These are phyloP conservation scores for Lasiosphaeriaceae sp. DNA, from an alignment of 495 filamentous ascomycete species.

Conservation along the genomic window DNA sequence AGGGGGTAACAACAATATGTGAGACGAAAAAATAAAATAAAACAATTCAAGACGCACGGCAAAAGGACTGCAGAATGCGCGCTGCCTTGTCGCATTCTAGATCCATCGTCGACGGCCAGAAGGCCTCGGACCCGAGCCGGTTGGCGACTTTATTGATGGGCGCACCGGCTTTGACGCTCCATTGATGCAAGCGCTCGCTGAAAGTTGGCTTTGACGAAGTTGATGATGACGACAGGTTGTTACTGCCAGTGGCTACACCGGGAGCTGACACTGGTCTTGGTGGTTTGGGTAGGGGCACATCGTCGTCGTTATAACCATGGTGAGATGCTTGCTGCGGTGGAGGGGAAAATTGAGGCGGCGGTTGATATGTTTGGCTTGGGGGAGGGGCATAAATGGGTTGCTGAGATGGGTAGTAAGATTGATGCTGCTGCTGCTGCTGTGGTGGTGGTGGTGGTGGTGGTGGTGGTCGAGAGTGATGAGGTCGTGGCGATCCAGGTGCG, in stretches of 20 bases:
- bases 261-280: conserved; percentile 5
- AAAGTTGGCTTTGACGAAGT: conserved; percentile 15
- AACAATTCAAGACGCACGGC: conserved; percentile 41
- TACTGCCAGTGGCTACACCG: neutral
- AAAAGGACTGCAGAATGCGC: conserved; percentile 74
- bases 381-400: neutral
- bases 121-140: conserved; percentile 70
- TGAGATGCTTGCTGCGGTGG: neutral
- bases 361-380: neutral
- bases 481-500: neutral
- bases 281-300: conserved; percentile 7
- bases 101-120: conserved; percentile 77
- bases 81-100: conserved; percentile 82
- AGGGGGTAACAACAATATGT: too few relatives aligned
- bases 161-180: conserved; percentile 40
- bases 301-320: neutral
- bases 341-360: neutral
- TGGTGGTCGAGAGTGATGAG: neutral
- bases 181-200: conserved; percentile 25
- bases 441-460: conserved; percentile 1
- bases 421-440: conserved; percentile 4
- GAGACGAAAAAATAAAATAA: conserved; percentile 3
- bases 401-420: neutral
- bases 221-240: conserved; percentile 3
- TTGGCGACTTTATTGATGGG: conserved; percentile 75